Evolutionary conservation across 2,329 filamentous ascomycete species (phyloP).

Genomic region (Penicillium sp.): DNA sequence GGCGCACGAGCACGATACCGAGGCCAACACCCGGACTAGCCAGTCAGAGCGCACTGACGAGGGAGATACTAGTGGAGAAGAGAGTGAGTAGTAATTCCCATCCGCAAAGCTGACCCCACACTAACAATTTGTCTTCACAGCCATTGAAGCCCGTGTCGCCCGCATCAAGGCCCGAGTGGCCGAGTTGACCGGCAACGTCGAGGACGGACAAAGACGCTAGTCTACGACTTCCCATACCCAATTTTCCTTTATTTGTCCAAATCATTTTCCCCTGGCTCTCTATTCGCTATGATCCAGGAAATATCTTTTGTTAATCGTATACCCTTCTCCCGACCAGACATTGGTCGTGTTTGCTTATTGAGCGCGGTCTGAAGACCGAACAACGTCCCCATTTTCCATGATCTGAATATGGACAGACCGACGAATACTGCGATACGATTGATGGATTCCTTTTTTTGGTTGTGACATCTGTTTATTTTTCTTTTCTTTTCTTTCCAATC

Average conservation of each 20-base stretch:
- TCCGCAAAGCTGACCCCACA: slow-evolving; percentile 25
- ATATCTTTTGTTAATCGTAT: slow-evolving; percentile 12
- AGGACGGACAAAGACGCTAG: slow-evolving; percentile 43
- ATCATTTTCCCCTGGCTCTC: slow-evolving; percentile 7
- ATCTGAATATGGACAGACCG: slow-evolving; percentile 1
- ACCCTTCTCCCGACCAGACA: slow-evolving; percentile 14
- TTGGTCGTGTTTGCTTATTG: slow-evolving; percentile 19
- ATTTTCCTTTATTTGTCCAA: neutral
- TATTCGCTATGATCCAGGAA: slow-evolving; percentile 9
- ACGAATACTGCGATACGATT: slow-evolving; percentile 21
- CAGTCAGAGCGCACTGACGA: slow-evolving; percentile 67
- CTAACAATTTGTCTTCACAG: slow-evolving; percentile 46
- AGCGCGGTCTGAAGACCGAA: slow-evolving; percentile 4
- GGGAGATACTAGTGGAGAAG: slow-evolving; percentile 90
- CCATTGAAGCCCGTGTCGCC: slow-evolving; percentile 93
- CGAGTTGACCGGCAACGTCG: slow-evolving; percentile 84
- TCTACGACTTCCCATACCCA: neutral
- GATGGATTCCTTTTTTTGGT: slow-evolving; percentile 14
- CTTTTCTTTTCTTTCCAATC: slow-evolving; percentile 2
- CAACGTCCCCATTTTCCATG: neutral
- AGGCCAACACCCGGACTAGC: slow-evolving; percentile 51
- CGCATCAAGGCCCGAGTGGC: slow-evolving; percentile 97
- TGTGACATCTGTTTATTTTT: slow-evolving; percentile 6
- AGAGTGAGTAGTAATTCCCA: slow-evolving; percentile 64
- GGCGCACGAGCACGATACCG: slow-evolving; percentile 56